Conservation (phyloP, 2,329 filamentous ascomycete species). For the Didymella pinodella region DNA sequence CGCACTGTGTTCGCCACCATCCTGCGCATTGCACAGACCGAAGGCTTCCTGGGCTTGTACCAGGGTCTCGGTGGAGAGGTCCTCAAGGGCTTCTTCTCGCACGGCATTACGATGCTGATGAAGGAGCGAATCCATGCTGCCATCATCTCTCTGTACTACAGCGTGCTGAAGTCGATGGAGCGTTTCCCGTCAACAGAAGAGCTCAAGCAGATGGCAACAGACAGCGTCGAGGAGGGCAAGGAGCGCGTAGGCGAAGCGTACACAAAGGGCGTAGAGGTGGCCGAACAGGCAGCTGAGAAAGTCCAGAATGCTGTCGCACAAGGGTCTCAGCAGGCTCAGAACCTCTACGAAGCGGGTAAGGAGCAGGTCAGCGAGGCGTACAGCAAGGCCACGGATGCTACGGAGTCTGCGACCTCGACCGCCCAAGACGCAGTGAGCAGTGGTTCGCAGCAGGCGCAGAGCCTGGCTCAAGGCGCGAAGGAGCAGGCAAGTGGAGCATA, state of each 20-base stretch:
- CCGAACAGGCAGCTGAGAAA: constrained; percentile 36
- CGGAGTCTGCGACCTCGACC: constrained; percentile 21
- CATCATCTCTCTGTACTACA: constrained; percentile 76
- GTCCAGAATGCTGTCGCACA: constrained; percentile 36
- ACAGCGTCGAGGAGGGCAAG: constrained; percentile 45
- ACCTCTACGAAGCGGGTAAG: constrained; percentile 38
- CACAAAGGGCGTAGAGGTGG: constrained; percentile 36
- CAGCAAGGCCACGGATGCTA: constrained; percentile 18
- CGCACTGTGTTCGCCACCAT: constrained; percentile 71
- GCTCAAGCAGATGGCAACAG: constrained; percentile 43
- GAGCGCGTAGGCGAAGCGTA: constrained; percentile 34
- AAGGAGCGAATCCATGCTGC: constrained; percentile 79
- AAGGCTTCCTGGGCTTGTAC: constrained; percentile 76
- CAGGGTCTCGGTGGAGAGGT: constrained; percentile 79
- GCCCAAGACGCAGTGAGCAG: constrained; percentile 26
- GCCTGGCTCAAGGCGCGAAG: constrained; percentile 26
- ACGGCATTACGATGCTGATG: constrained; percentile 86
- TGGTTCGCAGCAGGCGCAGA: constrained; percentile 38
- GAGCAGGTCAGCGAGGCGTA: constrained; percentile 30
- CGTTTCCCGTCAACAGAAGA: constrained; percentile 53
- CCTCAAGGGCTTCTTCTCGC: constrained; percentile 82
- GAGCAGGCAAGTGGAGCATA: constrained; percentile 23
- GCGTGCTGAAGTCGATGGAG: constrained; percentile 61
- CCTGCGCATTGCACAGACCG: constrained; percentile 63
- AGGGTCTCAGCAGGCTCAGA: constrained; percentile 39